phyloP scores from a whole-genome alignment of 2,329 filamentous ascomycete genomes.

The Diaporthe sp. region DNA sequence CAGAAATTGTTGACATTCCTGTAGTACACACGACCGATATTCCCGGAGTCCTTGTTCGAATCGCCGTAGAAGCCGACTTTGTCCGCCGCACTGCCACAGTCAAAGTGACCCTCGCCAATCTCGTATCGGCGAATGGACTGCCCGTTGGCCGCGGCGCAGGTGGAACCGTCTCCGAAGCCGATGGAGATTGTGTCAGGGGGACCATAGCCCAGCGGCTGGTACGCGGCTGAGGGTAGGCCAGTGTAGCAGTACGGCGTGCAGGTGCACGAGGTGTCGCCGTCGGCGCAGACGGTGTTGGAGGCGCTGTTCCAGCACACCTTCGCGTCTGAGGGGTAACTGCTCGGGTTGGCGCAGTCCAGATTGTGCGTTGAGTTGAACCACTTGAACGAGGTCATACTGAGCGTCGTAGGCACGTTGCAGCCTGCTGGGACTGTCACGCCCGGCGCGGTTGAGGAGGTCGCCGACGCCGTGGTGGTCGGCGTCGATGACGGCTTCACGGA shows the following conservation, averaged over 20 bases:
- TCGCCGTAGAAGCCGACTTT: constrained; percentile 29
- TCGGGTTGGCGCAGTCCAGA: constrained; percentile 23
- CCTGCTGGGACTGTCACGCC: constrained; percentile 15
- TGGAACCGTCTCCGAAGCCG: neutral
- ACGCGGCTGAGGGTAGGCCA: constrained; percentile 14
- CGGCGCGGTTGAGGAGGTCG: neutral
- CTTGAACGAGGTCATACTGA: constrained; percentile 28
- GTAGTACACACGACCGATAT: constrained; percentile 30
- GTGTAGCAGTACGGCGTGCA: constrained; percentile 15
- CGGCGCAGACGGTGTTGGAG: constrained; percentile 18
- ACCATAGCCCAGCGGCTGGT: constrained; percentile 28
- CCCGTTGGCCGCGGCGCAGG: constrained; percentile 5
- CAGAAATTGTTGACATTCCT: neutral
- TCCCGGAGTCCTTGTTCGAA: constrained; percentile 28
- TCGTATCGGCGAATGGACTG: constrained; percentile 6
- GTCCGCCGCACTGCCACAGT: constrained; percentile 26
- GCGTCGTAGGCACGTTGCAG: constrained; percentile 11
- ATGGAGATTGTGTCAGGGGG: constrained; percentile 23
- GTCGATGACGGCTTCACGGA: neutral
- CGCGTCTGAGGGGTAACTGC: constrained; percentile 5
- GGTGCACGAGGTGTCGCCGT: constrained; percentile 15
- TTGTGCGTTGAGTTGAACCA: constrained; percentile 37
- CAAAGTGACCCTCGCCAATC: constrained; percentile 32
- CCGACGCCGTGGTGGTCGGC: neutral
- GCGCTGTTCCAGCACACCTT: constrained; percentile 31